Evolutionary conservation across 2,329 filamentous ascomycete species (phyloP), one percentile per base, ranked within the genome.

Genomic region (Fusarium nisikadoi): DNA sequence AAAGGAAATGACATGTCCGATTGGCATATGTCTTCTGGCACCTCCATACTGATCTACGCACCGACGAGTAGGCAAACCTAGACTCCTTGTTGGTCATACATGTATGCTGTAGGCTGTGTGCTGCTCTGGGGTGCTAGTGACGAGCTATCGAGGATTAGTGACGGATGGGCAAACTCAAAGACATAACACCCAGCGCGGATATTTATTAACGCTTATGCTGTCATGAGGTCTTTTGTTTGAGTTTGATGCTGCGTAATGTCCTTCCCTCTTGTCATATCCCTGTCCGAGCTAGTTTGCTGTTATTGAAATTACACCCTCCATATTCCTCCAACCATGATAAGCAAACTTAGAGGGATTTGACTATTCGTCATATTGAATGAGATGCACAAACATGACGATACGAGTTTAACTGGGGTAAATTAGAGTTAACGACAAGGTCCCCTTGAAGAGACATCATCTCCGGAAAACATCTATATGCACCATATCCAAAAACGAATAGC

Each of bases 401-500:
- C 31, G 12, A 36, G 31, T 27, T 25, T 17, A 52, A 25, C 8
- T 36, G 27, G 20, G 16, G 46, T 31, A 19, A 19, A 33, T 19
- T 19, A 19, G 23, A 49, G 29, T 49, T 23, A 33, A 13, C 11
- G 31, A 33, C 16, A n/a, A 42, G 20, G 10, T 27, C 36, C 6
- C 11, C 13, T 41, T 25, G 9, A 36, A 50, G 31, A 23, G n/a
- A 29, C 38, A 29, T 62, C 9, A 53, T 61, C 47, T 68, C 50
- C 38, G 71, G 29, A 57, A 57, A 33, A 71, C 33, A 38, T 76
- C 74, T 76, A 76, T 73, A 57, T 70, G 41, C 43, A 29, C 71
- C 43, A 19, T 49, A 31, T 45, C 54, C 43, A 55, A 63, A 56
- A 12, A 52, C 16, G 62, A 71, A 72, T 39, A 59, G 46, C 46